A percentile compares a stretch with the other conserved stretches of the same genome.
These are phyloP conservation scores for Ophiostoma sp. DNA, from an alignment of 2,329 filamentous ascomycete species.

Conservation along the genomic window DNA sequence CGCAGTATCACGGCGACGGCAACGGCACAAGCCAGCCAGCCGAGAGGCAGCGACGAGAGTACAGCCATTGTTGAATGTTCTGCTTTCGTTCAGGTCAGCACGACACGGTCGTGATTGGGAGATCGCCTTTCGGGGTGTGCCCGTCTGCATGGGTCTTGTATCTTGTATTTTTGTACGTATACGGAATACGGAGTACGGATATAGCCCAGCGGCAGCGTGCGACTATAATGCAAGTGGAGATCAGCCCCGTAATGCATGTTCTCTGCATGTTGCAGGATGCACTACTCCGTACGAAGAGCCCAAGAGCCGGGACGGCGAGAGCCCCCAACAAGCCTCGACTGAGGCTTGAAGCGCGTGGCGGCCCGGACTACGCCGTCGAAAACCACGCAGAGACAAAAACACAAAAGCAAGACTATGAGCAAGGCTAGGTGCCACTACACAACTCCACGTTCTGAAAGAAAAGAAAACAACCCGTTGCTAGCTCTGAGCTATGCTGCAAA, in stretches of 20 bases:
- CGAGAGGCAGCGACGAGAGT: background rate
- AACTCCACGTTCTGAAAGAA: background rate
- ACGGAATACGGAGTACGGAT: background rate
- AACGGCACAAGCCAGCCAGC: background rate
- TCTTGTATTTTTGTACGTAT: no score
- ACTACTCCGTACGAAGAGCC: background rate
- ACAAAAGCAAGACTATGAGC: no score
- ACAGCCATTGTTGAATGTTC: background rate
- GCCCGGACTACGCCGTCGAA: no score
- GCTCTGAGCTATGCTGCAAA: background rate
- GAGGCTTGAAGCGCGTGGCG: no score
- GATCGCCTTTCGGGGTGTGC: no score
- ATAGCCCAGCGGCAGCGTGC: background rate
- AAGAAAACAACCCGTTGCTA: background rate
- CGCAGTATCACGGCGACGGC: background rate
- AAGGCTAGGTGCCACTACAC: no score
- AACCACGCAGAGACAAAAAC: no score
- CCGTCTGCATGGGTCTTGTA: no score
- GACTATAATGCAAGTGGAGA: background rate
- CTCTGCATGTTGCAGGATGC: background rate
- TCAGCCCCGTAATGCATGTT: background rate
- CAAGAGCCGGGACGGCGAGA: background rate
- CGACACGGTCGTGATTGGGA: no score
- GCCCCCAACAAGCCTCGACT: background rate
- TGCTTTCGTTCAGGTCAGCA: background rate